phyloP scores from a whole-genome alignment of 2,329 filamentous ascomycete species.

The Zymoseptoria ardabiliae region DNA sequence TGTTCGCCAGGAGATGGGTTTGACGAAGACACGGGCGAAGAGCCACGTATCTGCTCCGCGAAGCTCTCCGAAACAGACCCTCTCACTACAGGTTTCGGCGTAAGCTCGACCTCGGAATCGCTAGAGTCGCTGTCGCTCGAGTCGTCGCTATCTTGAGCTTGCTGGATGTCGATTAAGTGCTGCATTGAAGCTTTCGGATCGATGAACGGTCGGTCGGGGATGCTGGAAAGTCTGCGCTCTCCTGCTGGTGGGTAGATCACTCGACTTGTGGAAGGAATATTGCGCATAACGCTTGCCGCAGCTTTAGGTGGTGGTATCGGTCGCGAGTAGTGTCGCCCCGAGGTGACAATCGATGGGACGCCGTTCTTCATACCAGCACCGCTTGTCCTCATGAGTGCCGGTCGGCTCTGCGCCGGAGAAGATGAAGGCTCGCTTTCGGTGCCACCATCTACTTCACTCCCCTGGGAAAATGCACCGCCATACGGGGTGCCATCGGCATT shows the following conservation, averaged over 20 bases:
- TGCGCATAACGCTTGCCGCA: not conserved
- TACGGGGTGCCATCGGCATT: not conserved
- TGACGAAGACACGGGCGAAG: not conserved
- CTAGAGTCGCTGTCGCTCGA: constrained; percentile 4
- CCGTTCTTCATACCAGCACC: not conserved
- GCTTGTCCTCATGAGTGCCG: not conserved
- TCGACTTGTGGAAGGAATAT: not conserved
- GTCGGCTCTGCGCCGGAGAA: not conserved
- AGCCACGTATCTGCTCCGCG: not conserved
- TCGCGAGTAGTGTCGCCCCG: not conserved
- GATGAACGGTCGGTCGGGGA: not conserved
- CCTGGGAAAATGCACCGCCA: not conserved
- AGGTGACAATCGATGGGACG: not conserved
- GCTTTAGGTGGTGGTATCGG: not conserved
- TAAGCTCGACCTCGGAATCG: constrained; percentile 1
- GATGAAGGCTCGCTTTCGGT: not conserved
- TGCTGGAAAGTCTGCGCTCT: constrained; percentile 1
- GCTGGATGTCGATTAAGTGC: constrained; percentile 2
- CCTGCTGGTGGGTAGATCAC: not conserved
- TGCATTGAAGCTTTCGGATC: not conserved
- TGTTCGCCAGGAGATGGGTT: not conserved
- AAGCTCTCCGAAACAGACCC: constrained; percentile 13
- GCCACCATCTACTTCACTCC: not conserved
- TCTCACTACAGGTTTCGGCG: not conserved
- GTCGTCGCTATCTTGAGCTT: constrained; percentile 1